These are phyloP conservation scores for Kurtzmaniella natalensis DNA, from an alignment of 1,139 yeast genomes.

Conservation along the genomic window DNA sequence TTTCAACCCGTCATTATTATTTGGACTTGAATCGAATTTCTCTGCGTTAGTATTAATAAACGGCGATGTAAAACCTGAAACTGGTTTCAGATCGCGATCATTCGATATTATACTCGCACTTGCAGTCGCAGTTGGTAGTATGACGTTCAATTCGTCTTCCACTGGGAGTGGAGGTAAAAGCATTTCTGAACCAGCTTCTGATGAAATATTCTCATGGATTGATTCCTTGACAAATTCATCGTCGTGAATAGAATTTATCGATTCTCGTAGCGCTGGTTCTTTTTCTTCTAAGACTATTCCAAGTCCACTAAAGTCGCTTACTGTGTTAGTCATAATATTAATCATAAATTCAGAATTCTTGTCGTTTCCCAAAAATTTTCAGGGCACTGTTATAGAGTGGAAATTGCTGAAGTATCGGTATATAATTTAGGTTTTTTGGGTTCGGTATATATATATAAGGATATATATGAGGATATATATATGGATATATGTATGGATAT, in stretches of 20 bases:
- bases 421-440: no score
- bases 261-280: conserved; percentile 7
- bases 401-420: no score
- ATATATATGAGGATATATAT: no score
- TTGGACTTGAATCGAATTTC: conserved; percentile 4
- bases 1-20: conserved; percentile 1
- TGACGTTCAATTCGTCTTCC: conserved; percentile 10
- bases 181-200: conserved; percentile 16
- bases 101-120: background rate
- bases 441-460: no score
- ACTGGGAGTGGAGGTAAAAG: conserved; percentile 40
- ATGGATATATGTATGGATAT: no score
- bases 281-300: conserved; percentile 31
- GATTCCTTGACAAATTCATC: conserved; percentile 1
- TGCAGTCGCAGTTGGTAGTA: background rate
- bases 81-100: conserved; percentile 3
- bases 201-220: conserved; percentile 6
- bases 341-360: no score
- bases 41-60: background rate
- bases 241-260: background rate
- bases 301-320: conserved; percentile 20
- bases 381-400: no score
- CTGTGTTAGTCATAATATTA: conserved; percentile 2
- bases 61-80: conserved; percentile 6
- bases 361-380: no score